Conservation (phyloP, 805 yeast species). For the Barnettozyma sucrosica region DNA sequence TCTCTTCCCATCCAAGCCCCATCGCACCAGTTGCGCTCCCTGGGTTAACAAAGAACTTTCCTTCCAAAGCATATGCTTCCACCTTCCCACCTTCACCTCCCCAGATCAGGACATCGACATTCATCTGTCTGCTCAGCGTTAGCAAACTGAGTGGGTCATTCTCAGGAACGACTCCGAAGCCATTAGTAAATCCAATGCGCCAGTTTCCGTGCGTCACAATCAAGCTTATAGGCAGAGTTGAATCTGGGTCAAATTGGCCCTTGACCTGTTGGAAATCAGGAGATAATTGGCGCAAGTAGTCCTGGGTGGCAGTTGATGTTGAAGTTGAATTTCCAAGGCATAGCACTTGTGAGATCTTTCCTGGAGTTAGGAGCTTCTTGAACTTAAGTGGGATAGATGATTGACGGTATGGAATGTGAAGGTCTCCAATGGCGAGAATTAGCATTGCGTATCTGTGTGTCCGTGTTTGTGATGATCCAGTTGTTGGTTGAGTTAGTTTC, state of each 20-base stretch:
- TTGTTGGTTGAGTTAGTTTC: neutral
- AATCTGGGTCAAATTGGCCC: slow-evolving; percentile 69
- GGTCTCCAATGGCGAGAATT: slow-evolving; percentile 79
- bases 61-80: slow-evolving; percentile 89
- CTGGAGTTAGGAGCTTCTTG: slow-evolving; percentile 72
- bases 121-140: slow-evolving; percentile 81
- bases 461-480: neutral
- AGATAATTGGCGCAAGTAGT: slow-evolving; percentile 62
- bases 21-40: slow-evolving; percentile 96
- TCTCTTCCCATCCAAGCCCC: slow-evolving; percentile 57
- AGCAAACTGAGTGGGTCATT: slow-evolving; percentile 81
- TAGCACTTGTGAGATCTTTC: slow-evolving; percentile 78
- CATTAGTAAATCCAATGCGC: slow-evolving; percentile 79
- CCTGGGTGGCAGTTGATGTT: slow-evolving; percentile 49
- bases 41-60: slow-evolving; percentile 91
- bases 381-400: slow-evolving; percentile 38
- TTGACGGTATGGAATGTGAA: slow-evolving; percentile 71
- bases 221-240: slow-evolving; percentile 51
- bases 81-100: slow-evolving; percentile 92
- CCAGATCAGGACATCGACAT: slow-evolving; percentile 86
- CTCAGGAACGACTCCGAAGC: slow-evolving; percentile 77
- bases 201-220: slow-evolving; percentile 66
- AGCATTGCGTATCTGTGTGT: slow-evolving; percentile 40
- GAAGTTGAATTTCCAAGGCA: slow-evolving; percentile 80
- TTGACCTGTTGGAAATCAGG: slow-evolving; percentile 69